These are phyloP conservation scores for Ophiostoma populinum DNA, from an alignment of 2,329 filamentous ascomycete genomes.

Conservation along the genomic window DNA sequence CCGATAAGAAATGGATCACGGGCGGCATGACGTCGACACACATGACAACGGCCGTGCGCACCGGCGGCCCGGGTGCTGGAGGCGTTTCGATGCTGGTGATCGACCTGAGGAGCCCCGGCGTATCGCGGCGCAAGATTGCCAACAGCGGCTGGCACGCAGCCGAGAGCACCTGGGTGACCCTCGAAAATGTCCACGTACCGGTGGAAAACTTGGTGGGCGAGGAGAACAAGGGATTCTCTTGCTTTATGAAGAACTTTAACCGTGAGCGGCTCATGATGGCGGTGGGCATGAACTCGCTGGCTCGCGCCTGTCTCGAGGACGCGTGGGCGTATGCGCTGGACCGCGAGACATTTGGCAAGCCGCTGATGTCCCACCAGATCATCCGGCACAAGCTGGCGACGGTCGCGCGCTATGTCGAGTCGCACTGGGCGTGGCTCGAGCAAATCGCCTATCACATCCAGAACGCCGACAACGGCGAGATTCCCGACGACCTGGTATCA, in stretches of 20 bases:
- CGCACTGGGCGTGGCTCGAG: slow-evolving; percentile 43
- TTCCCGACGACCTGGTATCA: slow-evolving; percentile 18
- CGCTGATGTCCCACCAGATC: slow-evolving; percentile 38
- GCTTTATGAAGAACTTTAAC: slow-evolving; percentile 44
- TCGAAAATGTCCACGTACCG: slow-evolving; percentile 38
- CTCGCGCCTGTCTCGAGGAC: slow-evolving; percentile 35
- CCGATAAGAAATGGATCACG: slow-evolving; percentile 42
- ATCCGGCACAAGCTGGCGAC: slow-evolving; percentile 43
- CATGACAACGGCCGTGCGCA: slow-evolving; percentile 44
- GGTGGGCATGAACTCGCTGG: slow-evolving; percentile 37
- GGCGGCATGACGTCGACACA: slow-evolving; percentile 42
- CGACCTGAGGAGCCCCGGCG: slow-evolving; percentile 29
- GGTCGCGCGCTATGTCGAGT: slow-evolving; percentile 41
- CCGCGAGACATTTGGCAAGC: slow-evolving; percentile 40
- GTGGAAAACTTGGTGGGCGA: slow-evolving; percentile 32
- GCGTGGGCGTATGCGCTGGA: slow-evolving; percentile 32
- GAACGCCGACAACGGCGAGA: slow-evolving; percentile 12
- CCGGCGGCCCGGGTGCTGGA: slow-evolving; percentile 31
- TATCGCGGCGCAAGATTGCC: slow-evolving; percentile 35
- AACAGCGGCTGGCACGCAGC: slow-evolving; percentile 53
- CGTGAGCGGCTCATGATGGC: slow-evolving; percentile 41
- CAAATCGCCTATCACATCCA: slow-evolving; percentile 39
- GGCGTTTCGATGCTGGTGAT: slow-evolving; percentile 43
- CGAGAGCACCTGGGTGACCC: slow-evolving; percentile 35
- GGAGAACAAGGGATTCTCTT: slow-evolving; percentile 37